Base-by-base conservation (phyloP, 345 rosid species). In the Excoecaria cochinchinensis region DNA sequence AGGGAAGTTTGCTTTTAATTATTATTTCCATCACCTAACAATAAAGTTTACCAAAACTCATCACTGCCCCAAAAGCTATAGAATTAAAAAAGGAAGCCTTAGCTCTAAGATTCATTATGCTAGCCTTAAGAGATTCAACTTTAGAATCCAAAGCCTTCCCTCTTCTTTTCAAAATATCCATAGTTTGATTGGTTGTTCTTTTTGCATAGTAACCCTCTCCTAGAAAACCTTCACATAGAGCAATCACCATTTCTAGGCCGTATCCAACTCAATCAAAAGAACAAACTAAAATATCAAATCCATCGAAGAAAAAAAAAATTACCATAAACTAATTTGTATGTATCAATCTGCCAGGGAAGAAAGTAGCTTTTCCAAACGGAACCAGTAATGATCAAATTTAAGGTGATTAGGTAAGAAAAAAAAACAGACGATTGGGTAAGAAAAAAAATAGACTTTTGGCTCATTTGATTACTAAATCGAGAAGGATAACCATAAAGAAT, bases 321-420 rank as follows among this genome's bases (percentile, higher is more conserved):
- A 94, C 97, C 91, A 88, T 66, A 75, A 85, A 85, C 86, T 95
- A 97, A 76, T 95, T 95, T 38, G 99, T 92, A 80, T 95, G 99
- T 13, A 91, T 72, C 79, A 95, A 82, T 67, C 90, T 91, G 55
- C 97, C 95, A 42, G 99, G 97, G 70, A 95, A 90, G 77, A 92
- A 91, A 6, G 95, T 95, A 38, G 85, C 83, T 85, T 91, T 91
- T 46, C 97, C 95, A 25, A 91, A 92, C 0, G 95, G 99, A 79
- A 91, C 97, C 96, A 90, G 60, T 1, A 56, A 60, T 1, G 58
- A 46, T 21, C 38, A 25, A 66, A 42, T n/a, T n/a, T n/a, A n/a
- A n/a, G n/a, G n/a, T n/a, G n/a, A n/a, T n/a, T n/a, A n/a, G n/a
- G n/a, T n/a, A n/a, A n/a, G n/a, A n/a, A n/a, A n/a, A n/a, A n/a